Conservation (phyloP, 1,284 basidiomycete genomes). For the Ceratobasidium sp. region DNA sequence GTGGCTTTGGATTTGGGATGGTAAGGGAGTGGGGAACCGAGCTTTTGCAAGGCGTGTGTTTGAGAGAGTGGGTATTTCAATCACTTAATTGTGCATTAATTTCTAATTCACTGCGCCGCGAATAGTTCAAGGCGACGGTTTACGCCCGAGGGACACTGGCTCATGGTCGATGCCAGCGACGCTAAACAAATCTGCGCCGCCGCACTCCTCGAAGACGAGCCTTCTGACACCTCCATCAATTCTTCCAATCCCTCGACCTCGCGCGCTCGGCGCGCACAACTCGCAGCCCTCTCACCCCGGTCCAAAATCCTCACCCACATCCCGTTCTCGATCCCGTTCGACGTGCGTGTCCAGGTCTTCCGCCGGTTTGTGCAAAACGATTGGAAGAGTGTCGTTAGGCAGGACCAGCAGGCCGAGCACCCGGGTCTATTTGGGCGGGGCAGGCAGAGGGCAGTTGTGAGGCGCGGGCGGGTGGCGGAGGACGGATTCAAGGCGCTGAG, state of each 20-base stretch:
- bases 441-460: slow-evolving; percentile 63
- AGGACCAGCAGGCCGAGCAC: not conserved
- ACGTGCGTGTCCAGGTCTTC: slow-evolving; percentile 88
- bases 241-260: slow-evolving; percentile 43
- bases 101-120: slow-evolving; percentile 45
- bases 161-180: slow-evolving; percentile 58
- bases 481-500: slow-evolving; percentile 86
- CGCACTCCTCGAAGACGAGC: slow-evolving; percentile 33
- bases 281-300: slow-evolving; percentile 79
- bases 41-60: slow-evolving; percentile 79
- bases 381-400: slow-evolving; percentile 41
- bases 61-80: slow-evolving; percentile 72
- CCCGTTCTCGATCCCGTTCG: slow-evolving; percentile 95
- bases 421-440: slow-evolving; percentile 51
- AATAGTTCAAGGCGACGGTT: slow-evolving; percentile 80
- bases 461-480: slow-evolving; percentile 78
- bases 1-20: slow-evolving; percentile 62
- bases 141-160: slow-evolving; percentile 84
- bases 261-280: slow-evolving; percentile 57
- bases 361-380: slow-evolving; percentile 79
- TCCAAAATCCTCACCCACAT: slow-evolving; percentile 94
- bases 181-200: slow-evolving; percentile 37
- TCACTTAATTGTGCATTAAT: not conserved
- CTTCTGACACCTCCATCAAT: not conserved
- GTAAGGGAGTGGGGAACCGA: slow-evolving; percentile 74